Evolutionary conservation across 371 early-diverging fungal genomes (phyloP).

Genomic region (Mucor piriformis): DNA sequence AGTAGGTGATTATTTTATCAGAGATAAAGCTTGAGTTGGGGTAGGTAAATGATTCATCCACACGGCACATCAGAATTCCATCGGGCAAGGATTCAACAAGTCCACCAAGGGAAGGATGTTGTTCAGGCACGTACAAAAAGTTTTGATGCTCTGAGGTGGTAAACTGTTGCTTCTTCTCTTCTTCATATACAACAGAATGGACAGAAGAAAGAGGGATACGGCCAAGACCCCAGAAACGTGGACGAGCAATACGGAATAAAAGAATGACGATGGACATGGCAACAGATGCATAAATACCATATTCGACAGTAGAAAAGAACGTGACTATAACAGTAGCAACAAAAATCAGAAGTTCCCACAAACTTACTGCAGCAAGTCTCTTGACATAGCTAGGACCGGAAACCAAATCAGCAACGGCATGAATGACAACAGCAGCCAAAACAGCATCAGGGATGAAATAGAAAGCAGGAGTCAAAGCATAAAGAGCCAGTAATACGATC

Average conservation of each 20-base stretch:
- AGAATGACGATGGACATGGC: conserved; percentile 66
- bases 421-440: conserved; percentile 82
- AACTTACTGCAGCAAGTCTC: conserved; percentile 47
- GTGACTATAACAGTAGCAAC: conserved; percentile 63
- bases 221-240: conserved; percentile 53
- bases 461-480: conserved; percentile 82
- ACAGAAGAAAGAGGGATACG: conserved; percentile 34
- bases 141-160: conserved; percentile 16
- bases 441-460: conserved; percentile 84
- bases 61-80: conserved; percentile 63
- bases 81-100: conserved; percentile 48
- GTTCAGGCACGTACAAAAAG: conserved; percentile 47
- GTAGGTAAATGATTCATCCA: conserved; percentile 70
- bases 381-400: conserved; percentile 41
- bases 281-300: conserved; percentile 73
- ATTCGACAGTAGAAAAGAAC: conserved; percentile 71
- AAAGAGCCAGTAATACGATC: conserved; percentile 79
- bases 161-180: conserved; percentile 12
- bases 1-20: conserved; percentile 50
- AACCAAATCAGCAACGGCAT: conserved; percentile 67
- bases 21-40: conserved; percentile 67
- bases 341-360: conserved; percentile 60
- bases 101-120: conserved; percentile 43
- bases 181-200: conserved; percentile 8
- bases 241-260: conserved; percentile 73